Evolutionary conservation across 108 stramenopile genomes (phyloP).

Genomic region (Phaeodactylum tricornutum): DNA sequence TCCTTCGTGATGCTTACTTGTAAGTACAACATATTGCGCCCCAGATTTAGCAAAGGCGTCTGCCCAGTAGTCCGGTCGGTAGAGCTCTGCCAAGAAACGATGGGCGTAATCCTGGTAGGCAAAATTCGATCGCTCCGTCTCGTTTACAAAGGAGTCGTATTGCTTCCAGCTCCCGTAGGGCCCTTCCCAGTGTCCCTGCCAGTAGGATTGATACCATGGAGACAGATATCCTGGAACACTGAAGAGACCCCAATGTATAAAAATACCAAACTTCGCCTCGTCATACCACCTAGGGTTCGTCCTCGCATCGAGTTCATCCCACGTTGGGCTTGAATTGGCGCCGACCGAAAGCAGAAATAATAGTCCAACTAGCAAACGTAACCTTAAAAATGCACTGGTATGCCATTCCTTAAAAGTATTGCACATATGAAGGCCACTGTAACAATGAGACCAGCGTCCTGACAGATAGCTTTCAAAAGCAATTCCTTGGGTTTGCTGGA

Average conservation of each 20-base stretch:
- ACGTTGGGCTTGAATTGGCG: no score
- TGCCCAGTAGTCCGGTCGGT: conserved; percentile 21
- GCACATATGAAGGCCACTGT: no score
- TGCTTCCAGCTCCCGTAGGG: not conserved
- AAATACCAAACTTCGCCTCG: conserved; percentile 35
- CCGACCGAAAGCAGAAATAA: no score
- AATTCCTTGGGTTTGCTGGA: no score
- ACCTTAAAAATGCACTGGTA: no score
- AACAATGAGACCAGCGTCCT: no score
- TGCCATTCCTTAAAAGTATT: no score
- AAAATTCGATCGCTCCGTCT: not conserved
- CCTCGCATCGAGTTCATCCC: conserved; percentile 32
- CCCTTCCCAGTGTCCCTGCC: conserved; percentile 7
- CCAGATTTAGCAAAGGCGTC: conserved; percentile 23
- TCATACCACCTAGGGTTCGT: conserved; percentile 28
- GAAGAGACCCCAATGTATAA: conserved; percentile 45
- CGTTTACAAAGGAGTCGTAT: not conserved
- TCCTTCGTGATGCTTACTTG: conserved; percentile 43
- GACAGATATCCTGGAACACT: conserved; percentile 23
- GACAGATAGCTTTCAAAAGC: no score
- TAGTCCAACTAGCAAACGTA: no score
- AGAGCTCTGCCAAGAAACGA: conserved; percentile 15
- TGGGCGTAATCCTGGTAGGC: conserved; percentile 30
- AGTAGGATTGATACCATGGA: conserved; percentile 32
- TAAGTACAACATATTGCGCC: conserved; percentile 42